These are phyloP conservation scores for Scytalidium sp. DNA, from an alignment of 2,329 filamentous ascomycete genomes.

Conservation along the genomic window DNA sequence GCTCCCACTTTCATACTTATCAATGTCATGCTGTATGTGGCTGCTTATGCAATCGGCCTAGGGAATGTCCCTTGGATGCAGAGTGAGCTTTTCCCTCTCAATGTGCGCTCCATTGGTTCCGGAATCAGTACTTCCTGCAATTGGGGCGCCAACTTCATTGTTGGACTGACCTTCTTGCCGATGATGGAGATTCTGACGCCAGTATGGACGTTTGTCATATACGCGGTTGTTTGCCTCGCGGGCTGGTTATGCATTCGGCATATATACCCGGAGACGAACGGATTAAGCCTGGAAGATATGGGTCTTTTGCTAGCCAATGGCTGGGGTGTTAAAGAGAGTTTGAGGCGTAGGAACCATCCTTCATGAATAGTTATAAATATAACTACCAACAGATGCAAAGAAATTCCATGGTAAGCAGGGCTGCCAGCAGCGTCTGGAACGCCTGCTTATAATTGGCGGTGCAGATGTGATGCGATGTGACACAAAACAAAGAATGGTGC, in stretches of 20 bases:
- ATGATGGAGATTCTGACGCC: slow-evolving; percentile 77
- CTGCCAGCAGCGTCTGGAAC: no score
- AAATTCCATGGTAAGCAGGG: background rate
- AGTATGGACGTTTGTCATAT: slow-evolving; percentile 76
- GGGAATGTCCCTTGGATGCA: slow-evolving; percentile 97
- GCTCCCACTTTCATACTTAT: slow-evolving; percentile 61
- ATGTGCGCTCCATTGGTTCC: slow-evolving; percentile 69
- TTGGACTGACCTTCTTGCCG: slow-evolving; percentile 84
- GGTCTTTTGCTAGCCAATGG: slow-evolving; percentile 66
- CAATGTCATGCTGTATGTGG: slow-evolving; percentile 80
- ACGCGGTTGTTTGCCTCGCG: slow-evolving; percentile 65
- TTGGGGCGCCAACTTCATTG: slow-evolving; percentile 83
- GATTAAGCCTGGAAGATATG: slow-evolving; percentile 77
- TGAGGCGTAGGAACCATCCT: slow-evolving; percentile 14
- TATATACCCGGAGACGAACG: slow-evolving; percentile 85
- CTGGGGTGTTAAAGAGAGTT: slow-evolving; percentile 63
- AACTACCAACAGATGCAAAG: background rate
- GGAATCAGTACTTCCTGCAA: slow-evolving; percentile 76
- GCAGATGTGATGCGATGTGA: no score
- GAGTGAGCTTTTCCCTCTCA: slow-evolving; percentile 82
- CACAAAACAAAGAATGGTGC: no score
- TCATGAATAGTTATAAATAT: background rate
- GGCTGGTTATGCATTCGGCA: slow-evolving; percentile 69
- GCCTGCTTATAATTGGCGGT: no score
- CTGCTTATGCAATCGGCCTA: slow-evolving; percentile 80